A percentile compares a stretch with the other conserved stretches of the same genome.
phyloP scores from a whole-genome alignment of 2,329 filamentous ascomycete species.

The Xylogone sp. region DNA sequence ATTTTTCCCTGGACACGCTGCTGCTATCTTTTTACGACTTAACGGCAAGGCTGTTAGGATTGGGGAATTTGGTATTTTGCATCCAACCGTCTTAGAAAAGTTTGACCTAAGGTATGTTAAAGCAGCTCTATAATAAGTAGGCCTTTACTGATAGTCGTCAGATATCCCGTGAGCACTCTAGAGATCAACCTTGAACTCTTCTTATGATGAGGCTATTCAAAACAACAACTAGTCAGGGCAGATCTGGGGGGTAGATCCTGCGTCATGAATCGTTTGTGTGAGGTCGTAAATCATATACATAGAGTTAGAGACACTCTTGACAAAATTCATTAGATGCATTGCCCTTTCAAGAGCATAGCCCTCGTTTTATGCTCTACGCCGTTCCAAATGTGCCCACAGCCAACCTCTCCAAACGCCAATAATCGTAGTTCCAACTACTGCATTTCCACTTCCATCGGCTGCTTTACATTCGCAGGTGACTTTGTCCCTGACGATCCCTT shows the following conservation, averaged over 20 bases:
- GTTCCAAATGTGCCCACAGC: not conserved
- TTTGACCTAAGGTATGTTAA: slow-evolving; percentile 74
- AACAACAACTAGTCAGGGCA: not conserved
- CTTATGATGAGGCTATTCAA: slow-evolving; percentile 50
- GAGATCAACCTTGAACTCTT: slow-evolving; percentile 95
- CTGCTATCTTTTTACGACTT: slow-evolving; percentile 75
- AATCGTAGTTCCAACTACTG: slow-evolving; percentile 26
- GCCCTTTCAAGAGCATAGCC: not conserved
- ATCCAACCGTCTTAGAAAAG: slow-evolving; percentile 88
- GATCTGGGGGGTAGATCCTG: not conserved
- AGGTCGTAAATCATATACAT: not conserved
- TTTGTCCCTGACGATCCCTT: slow-evolving; percentile 20
- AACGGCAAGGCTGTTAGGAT: slow-evolving; percentile 72
- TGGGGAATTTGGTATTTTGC: slow-evolving; percentile 89
- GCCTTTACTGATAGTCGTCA: slow-evolving; percentile 29
- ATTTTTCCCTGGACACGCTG: slow-evolving; percentile 87
- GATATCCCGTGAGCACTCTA: slow-evolving; percentile 87
- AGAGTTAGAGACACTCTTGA: not conserved
- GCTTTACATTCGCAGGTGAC: slow-evolving; percentile 19
- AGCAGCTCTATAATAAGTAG: not conserved
- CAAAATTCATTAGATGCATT: not conserved
- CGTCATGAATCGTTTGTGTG: not conserved
- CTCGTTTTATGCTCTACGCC: not conserved
- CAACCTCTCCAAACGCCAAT: not conserved
- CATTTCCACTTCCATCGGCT: slow-evolving; percentile 47